Conservation (phyloP, 192 early-diverging fungal genomes). For the Coemansia sp. region DNA sequence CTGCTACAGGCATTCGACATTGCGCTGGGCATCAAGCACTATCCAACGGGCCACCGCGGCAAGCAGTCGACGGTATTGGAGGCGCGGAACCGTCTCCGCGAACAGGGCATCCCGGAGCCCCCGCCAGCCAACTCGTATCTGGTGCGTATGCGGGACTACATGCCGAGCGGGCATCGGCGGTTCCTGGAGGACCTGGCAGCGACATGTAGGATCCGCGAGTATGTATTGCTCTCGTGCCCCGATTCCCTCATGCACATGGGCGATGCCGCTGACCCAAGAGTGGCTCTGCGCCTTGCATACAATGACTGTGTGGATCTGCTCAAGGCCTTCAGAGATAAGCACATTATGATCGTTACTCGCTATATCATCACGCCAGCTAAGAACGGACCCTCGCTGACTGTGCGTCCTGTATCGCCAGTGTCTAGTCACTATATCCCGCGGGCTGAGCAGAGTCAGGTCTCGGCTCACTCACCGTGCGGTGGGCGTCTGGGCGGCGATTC, state of each 20-base stretch:
- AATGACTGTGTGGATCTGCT: constrained; percentile 80
- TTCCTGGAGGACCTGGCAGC: constrained; percentile 77
- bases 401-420: constrained; percentile 24
- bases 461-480: constrained; percentile 5
- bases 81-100: constrained; percentile 22
- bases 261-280: constrained; percentile 20
- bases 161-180: constrained; percentile 82
- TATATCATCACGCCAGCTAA: constrained; percentile 86
- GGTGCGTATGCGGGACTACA: constrained; percentile 89
- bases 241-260: constrained; percentile 26
- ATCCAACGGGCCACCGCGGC: constrained; percentile 65
- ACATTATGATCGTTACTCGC: constrained; percentile 87
- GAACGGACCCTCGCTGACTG: constrained; percentile 65
- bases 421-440: constrained; percentile 27
- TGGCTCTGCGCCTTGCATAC: constrained; percentile 63
- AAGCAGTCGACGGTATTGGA: constrained; percentile 32
- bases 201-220: constrained; percentile 67
- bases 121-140: constrained; percentile 66
- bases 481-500: constrained; percentile 49
- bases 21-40: constrained; percentile 82
- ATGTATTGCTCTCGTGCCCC: constrained; percentile 54
- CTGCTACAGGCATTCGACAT: constrained; percentile 89
- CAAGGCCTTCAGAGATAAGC: constrained; percentile 84
- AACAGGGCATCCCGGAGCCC: constrained; percentile 36
- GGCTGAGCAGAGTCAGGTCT: constrained; percentile 8